Evolutionary conservation across 148 eudicot genomes (phyloP).

Genomic region (Polygonum maritimum): DNA sequence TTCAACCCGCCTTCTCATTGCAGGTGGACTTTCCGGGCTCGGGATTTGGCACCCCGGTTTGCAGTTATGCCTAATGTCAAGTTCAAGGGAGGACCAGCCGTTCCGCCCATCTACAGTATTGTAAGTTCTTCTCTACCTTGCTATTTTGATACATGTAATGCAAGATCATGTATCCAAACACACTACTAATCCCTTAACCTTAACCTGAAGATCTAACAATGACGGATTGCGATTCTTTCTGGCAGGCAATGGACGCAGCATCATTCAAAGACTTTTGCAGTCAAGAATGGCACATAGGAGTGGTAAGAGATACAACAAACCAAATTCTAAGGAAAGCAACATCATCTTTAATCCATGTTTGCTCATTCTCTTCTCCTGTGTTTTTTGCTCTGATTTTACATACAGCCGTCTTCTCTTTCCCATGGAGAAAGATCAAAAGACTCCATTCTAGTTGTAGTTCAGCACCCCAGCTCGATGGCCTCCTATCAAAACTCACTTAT

Average conservation of each 20-base stretch:
- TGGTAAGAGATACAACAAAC: constrained; percentile 45
- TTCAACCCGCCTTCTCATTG: not conserved
- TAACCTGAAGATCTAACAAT: not conserved
- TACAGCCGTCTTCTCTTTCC: constrained; percentile 52
- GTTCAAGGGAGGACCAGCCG: constrained; percentile 31
- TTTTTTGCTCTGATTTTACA: constrained; percentile 6
- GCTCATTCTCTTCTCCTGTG: not conserved
- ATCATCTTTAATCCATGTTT: not conserved
- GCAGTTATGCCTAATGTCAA: constrained; percentile 74
- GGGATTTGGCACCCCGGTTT: constrained; percentile 69
- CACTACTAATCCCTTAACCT: not conserved
- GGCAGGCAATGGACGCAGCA: constrained; percentile 87
- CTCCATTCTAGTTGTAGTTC: constrained; percentile 59
- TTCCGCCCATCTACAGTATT: constrained; percentile 83
- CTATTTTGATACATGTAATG: not conserved
- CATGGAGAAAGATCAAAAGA: constrained; percentile 31
- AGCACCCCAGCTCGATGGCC: constrained; percentile 49
- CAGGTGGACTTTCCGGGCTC: constrained; percentile 95
- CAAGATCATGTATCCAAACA: no score
- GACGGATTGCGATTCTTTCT: not conserved
- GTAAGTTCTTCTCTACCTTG: constrained; percentile 32
- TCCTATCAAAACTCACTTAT: constrained; percentile 12
- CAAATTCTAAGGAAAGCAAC: not conserved
- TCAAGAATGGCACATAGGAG: constrained; percentile 85
- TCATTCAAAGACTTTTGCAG: constrained; percentile 54